Conservation (phyloP, 2,329 filamentous ascomycete species). For the Apiospora saccharicola region DNA sequence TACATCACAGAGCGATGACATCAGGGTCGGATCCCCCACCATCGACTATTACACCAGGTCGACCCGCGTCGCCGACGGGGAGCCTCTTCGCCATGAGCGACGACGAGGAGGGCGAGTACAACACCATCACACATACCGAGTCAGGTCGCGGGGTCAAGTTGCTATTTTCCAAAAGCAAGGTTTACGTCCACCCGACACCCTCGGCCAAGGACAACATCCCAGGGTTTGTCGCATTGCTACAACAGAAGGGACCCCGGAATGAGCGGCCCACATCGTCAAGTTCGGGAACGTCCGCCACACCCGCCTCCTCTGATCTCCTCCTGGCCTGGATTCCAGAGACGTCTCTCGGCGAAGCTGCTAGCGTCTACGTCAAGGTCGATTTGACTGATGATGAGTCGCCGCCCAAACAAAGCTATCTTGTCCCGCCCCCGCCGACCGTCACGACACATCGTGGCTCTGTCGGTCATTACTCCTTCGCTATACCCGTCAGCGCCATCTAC, state of each 20-base stretch:
- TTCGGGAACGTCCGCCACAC: slow-evolving; percentile 48
- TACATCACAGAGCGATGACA: slow-evolving; percentile 39
- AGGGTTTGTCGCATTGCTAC: slow-evolving; percentile 90
- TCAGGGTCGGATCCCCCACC: slow-evolving; percentile 35
- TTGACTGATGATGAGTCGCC: slow-evolving; percentile 81
- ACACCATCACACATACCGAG: slow-evolving; percentile 84
- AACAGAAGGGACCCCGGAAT: slow-evolving; percentile 71
- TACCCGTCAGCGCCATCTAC: slow-evolving; percentile 90
- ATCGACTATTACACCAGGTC: slow-evolving; percentile 39
- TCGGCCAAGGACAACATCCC: slow-evolving; percentile 95
- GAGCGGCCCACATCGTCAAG: slow-evolving; percentile 53
- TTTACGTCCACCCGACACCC: slow-evolving; percentile 94
- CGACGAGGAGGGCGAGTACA: slow-evolving; percentile 94
- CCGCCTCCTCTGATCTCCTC: slow-evolving; percentile 75
- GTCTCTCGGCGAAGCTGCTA: slow-evolving; percentile 82
- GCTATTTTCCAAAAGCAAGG: slow-evolving; percentile 97
- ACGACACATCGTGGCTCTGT: slow-evolving; percentile 75
- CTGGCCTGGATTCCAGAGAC: slow-evolving; percentile 94
- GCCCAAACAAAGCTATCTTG: slow-evolving; percentile 86
- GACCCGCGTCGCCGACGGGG: slow-evolving; percentile 74
- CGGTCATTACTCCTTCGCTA: slow-evolving; percentile 88
- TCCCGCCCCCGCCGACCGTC: slow-evolving; percentile 88
- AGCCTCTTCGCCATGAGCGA: slow-evolving; percentile 97
- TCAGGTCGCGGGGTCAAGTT: slow-evolving; percentile 88
- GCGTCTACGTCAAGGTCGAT: slow-evolving; percentile 95